Conservation (phyloP, 1,284 basidiomycete genomes). For the Sanguinoderma infundibulare region DNA sequence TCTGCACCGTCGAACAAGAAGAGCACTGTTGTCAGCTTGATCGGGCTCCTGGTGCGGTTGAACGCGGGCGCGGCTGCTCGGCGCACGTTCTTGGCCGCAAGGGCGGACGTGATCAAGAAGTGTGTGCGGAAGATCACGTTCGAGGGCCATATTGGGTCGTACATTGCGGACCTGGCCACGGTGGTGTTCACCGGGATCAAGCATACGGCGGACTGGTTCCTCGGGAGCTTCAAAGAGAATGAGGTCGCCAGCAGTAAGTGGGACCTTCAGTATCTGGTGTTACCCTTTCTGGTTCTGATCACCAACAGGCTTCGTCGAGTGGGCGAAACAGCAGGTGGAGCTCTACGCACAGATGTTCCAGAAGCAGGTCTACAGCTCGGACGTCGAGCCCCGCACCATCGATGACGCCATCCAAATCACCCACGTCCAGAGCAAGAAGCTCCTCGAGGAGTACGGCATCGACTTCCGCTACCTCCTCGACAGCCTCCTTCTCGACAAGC, state of each 20-base stretch:
- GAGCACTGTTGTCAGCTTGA: conserved; percentile 71
- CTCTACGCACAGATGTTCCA: conserved; percentile 86
- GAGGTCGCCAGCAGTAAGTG: conserved; percentile 89
- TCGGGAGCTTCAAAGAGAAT: conserved; percentile 94
- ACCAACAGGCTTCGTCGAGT: conserved; percentile 84
- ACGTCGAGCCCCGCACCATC: conserved; percentile 69
- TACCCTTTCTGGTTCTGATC: neutral
- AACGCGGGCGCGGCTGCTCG: conserved; percentile 82
- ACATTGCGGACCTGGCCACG: conserved; percentile 80
- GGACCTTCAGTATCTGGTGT: too few species aligned
- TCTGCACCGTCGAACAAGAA: conserved; percentile 81
- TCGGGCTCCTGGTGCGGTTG: conserved; percentile 76
- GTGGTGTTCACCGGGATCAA: conserved; percentile 91
- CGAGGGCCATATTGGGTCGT: conserved; percentile 87
- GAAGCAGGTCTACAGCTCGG: conserved; percentile 89
- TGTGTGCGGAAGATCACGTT: conserved; percentile 87
- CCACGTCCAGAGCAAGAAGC: conserved; percentile 80
- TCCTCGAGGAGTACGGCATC: conserved; percentile 89
- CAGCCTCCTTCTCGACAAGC: conserved; percentile 62
- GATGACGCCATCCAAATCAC: conserved; percentile 82
- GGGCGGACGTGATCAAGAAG: conserved; percentile 76
- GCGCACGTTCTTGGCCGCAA: conserved; percentile 82
- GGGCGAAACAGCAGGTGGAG: conserved; percentile 90
- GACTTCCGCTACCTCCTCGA: conserved; percentile 90
- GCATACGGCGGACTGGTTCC: conserved; percentile 98